Conservation (phyloP, 1,284 basidiomycete genomes). For the Cronartium ribicola region DNA sequence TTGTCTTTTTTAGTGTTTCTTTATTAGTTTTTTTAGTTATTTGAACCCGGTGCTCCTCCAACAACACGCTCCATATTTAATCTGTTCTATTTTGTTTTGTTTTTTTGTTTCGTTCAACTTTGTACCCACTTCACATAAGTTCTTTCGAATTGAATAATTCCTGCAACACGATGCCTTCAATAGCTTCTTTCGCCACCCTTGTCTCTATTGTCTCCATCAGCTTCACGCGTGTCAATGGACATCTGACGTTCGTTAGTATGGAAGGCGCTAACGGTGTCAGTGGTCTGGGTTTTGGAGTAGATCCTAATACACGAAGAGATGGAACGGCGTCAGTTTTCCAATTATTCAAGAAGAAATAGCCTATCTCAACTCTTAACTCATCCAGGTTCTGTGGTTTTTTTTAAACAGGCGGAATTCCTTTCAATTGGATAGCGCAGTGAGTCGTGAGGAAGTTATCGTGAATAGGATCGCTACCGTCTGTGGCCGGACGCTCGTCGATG, state of each 20-base stretch:
- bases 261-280: constrained; percentile 33
- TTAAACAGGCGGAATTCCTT: constrained; percentile 17
- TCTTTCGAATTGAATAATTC: neutral
- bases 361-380: neutral
- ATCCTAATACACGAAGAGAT: constrained; percentile 27
- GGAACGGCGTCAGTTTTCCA: neutral
- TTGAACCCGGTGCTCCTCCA: neutral
- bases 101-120: neutral
- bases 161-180: neutral
- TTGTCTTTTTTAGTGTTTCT: too few species aligned
- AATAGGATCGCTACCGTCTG: constrained; percentile 35
- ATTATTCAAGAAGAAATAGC: neutral
- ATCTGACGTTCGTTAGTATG: constrained; percentile 35
- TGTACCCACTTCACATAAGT: neutral
- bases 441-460: constrained; percentile 25
- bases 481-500: constrained; percentile 38
- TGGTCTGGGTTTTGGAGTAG: constrained; percentile 24
- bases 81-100: neutral
- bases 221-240: neutral
- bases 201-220: neutral
- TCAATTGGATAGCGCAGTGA: constrained; percentile 34
- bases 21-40: too few species aligned
- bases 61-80: neutral
- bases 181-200: neutral
- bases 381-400: neutral